These are phyloP conservation scores for Aspergillus candidus DNA, from an alignment of 2,329 filamentous ascomycete genomes.

Conservation along the genomic window DNA sequence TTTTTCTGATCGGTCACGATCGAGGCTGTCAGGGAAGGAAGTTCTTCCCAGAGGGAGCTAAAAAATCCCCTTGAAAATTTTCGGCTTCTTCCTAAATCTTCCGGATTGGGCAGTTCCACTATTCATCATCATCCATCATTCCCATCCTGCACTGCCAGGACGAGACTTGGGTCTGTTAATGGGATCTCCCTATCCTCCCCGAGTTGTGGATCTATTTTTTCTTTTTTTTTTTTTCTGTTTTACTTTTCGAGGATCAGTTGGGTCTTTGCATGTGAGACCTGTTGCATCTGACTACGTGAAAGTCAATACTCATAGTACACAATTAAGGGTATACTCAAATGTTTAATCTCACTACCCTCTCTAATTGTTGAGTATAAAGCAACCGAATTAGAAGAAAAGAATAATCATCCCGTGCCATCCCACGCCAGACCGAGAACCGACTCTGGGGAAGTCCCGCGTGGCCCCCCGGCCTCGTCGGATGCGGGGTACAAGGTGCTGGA, in stretches of 20 bases:
- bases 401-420: neutral
- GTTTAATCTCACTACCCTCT: too few relatives aligned
- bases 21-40: neutral
- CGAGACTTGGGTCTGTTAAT: constrained; percentile 4
- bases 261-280: too few relatives aligned
- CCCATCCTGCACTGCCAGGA: constrained; percentile 1
- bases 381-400: too few relatives aligned
- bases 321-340: too few relatives aligned
- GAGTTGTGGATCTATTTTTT: constrained; percentile 4
- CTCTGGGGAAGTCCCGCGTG: constrained; percentile 18
- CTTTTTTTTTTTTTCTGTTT: too few relatives aligned
- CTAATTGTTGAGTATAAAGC: too few relatives aligned
- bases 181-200: constrained; percentile 6
- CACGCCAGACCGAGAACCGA: constrained; percentile 1
- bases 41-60: too few relatives aligned
- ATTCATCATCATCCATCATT: constrained; percentile 3
- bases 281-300: too few relatives aligned
- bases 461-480: constrained; percentile 17
- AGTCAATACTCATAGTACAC: too few relatives aligned
- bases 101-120: constrained; percentile 7
- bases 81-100: constrained; percentile 11
- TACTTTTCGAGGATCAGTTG: too few relatives aligned
- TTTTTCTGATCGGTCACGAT: neutral
- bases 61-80: neutral
- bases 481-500: constrained; percentile 15